A percentile compares a stretch with the other conserved stretches of the same genome.
Conservation (phyloP, 768 basidiomycete species). For the Lactarius hatsudake region DNA sequence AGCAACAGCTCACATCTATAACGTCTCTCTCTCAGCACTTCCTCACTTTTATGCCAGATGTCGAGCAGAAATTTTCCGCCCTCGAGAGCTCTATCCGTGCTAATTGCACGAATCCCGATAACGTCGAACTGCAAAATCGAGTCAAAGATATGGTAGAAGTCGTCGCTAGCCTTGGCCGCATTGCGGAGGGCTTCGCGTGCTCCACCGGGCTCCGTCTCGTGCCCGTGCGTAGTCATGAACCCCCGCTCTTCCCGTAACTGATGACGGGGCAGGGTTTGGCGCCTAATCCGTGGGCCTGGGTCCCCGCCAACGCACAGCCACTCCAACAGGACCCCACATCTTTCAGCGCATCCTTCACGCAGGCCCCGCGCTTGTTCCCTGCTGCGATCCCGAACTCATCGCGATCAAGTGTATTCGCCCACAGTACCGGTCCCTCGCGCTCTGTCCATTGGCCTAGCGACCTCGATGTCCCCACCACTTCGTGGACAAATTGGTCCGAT, state of each 20-base stretch:
- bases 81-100: conserved; percentile 2
- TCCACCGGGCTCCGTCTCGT: conserved; percentile 22
- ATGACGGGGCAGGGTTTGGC: neutral
- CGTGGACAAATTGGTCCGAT: neutral
- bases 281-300: conserved; percentile 17
- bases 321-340: conserved; percentile 14
- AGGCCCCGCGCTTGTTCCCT: conserved; percentile 20
- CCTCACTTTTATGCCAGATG: conserved; percentile 19
- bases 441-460: conserved; percentile 24
- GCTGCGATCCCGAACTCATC: conserved; percentile 15
- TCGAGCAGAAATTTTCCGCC: conserved; percentile 13
- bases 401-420: conserved; percentile 17
- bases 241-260: neutral
- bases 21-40: conserved; percentile 17
- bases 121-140: conserved; percentile 6
- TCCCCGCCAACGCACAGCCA: neutral
- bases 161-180: conserved; percentile 12
- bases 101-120: neutral
- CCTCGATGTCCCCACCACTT: neutral
- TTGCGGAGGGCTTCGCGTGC: conserved; percentile 20
- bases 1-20: conserved; percentile 14
- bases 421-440: conserved; percentile 15
- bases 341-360: conserved; percentile 18
- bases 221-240: conserved; percentile 1
- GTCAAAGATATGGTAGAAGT: conserved; percentile 18